Percentiles rank a stretch among this genome's conserved stretches.
Evolutionary conservation across 495 filamentous ascomycete species (phyloP).

Genomic region (Aspergillus kassunensis): DNA sequence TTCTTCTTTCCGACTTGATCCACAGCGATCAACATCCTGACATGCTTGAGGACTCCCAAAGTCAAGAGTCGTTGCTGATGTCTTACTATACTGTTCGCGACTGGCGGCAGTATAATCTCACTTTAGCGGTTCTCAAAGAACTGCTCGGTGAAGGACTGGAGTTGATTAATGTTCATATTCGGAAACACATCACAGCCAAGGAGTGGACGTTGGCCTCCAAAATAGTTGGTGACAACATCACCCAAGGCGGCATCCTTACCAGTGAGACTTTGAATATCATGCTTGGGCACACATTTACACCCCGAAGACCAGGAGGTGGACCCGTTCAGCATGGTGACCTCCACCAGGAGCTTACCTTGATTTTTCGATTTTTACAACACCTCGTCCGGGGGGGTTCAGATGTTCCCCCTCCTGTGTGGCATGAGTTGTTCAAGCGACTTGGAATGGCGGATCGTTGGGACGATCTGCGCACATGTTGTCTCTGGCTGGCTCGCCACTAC

Average conservation of each 20-base stretch:
- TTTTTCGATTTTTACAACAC: conserved; percentile 33
- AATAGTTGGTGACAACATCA: conserved; percentile 33
- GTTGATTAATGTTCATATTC: conserved; percentile 40
- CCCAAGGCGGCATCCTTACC: conserved; percentile 24
- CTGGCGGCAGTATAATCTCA: conserved; percentile 50
- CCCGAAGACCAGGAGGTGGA: conserved; percentile 26
- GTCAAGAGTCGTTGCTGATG: conserved; percentile 55
- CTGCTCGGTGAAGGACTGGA: conserved; percentile 24
- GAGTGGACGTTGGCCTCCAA: conserved; percentile 33
- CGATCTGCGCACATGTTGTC: conserved; percentile 33
- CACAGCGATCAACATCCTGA: conserved; percentile 73
- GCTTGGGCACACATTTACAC: conserved; percentile 29
- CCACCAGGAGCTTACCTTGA: conserved; percentile 22
- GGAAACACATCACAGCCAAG: conserved; percentile 36
- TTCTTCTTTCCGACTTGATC: conserved; percentile 57
- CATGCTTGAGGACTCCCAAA: conserved; percentile 56
- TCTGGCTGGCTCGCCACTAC: conserved; percentile 44
- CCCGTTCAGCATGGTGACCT: conserved; percentile 22
- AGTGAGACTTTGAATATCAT: conserved; percentile 36
- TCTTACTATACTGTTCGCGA: conserved; percentile 48
- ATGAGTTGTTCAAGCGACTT: conserved; percentile 39
- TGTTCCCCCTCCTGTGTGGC: conserved; percentile 35
- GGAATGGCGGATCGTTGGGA: conserved; percentile 37
- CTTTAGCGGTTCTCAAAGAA: conserved; percentile 46
- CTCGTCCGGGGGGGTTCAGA: conserved; percentile 27